These are phyloP conservation scores for Ceratocystis cacaofunesta DNA, from an alignment of 2,329 filamentous ascomycete genomes.

Conservation along the genomic window DNA sequence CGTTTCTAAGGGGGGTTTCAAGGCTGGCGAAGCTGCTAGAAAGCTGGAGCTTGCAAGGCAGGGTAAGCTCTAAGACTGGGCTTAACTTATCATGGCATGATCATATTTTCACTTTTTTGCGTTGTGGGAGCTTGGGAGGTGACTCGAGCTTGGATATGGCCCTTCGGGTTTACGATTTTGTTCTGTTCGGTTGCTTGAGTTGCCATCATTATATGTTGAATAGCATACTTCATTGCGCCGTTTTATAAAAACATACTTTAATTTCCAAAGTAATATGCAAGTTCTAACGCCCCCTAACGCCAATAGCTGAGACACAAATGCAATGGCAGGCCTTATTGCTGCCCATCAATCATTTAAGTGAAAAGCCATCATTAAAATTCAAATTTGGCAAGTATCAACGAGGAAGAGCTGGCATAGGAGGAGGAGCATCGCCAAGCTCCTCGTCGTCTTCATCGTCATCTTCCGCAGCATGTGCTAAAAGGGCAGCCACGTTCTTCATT, in stretches of 20 bases:
- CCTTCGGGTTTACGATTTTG: not conserved
- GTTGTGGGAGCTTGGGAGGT: not conserved
- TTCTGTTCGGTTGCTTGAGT: not conserved
- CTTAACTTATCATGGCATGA: not conserved
- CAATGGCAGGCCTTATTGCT: not conserved
- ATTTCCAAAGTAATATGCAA: conserved; percentile 3
- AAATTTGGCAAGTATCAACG: conserved; percentile 12
- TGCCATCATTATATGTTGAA: not conserved
- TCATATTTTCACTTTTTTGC: not conserved
- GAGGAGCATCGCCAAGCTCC: conserved; percentile 33
- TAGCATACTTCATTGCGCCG: not conserved
- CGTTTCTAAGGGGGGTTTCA: conserved; percentile 60
- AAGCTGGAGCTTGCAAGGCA: conserved; percentile 72
- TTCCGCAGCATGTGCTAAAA: conserved; percentile 64
- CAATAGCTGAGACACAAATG: not conserved
- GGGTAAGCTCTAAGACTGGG: conserved; percentile 44
- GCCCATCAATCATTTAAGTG: not conserved
- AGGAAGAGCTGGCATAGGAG: conserved; percentile 33
- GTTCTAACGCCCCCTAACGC: conserved; percentile 14
- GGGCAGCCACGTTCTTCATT: conserved; percentile 84
- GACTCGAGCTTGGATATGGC: not conserved
- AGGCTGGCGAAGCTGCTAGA: conserved; percentile 51
- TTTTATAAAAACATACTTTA: not conserved
- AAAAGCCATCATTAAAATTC: not conserved
- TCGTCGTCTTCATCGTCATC: conserved; percentile 49